phyloP scores from a whole-genome alignment of 345 rosid genomes.

The Limnanthes douglasii region DNA sequence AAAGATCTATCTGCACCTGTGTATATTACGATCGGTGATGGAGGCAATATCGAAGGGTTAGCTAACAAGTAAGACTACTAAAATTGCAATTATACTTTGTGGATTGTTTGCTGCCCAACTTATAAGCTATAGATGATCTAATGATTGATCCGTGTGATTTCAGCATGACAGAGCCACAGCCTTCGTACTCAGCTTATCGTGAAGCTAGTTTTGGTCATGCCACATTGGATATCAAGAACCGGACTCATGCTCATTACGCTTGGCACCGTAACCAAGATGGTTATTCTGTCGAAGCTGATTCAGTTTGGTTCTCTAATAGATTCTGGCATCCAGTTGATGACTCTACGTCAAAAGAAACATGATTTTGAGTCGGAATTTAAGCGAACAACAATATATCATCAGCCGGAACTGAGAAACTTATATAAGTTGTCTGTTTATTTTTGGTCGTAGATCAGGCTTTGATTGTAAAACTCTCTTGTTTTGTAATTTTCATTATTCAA shows the following conservation, averaged over 20 bases:
- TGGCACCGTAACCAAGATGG: conserved; percentile 97
- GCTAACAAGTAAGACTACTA: conserved; percentile 25
- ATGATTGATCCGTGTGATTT: not conserved
- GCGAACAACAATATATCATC: no score
- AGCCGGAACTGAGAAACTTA: no score
- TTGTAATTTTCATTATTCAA: no score
- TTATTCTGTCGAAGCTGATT: conserved; percentile 61
- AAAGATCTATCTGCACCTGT: conserved; percentile 55
- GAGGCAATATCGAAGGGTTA: conserved; percentile 80
- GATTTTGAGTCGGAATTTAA: no score
- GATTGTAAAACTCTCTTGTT: no score
- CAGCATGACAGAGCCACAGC: conserved; percentile 91
- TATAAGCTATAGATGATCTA: not conserved
- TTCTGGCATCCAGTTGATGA: conserved; percentile 50
- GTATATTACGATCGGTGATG: conserved; percentile 75
- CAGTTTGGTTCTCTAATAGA: conserved; percentile 77
- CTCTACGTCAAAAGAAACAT: no score
- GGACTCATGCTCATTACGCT: conserved; percentile 60
- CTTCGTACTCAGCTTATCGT: conserved; percentile 71
- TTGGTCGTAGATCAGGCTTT: no score
- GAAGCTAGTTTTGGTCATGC: conserved; percentile 98
- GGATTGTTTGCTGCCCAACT: not conserved
- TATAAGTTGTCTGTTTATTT: no score
- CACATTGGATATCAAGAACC: conserved; percentile 58
- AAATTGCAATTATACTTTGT: not conserved